Conservation (phyloP, 345 rosid genomes). For the Dovyalis caffra region DNA sequence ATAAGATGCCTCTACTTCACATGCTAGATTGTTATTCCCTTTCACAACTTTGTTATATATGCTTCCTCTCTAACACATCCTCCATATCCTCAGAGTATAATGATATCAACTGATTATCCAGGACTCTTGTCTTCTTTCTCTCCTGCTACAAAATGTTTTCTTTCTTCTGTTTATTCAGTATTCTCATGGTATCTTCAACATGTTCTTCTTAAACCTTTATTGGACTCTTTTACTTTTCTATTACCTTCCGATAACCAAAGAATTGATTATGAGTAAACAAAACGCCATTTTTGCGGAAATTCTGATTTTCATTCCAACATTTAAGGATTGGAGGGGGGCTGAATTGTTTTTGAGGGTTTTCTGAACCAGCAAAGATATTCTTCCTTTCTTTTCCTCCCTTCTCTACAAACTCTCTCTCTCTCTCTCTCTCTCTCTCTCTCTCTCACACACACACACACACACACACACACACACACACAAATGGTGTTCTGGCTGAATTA, state of each 20-base stretch:
- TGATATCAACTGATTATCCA: neutral
- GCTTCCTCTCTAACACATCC: neutral
- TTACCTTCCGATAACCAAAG: neutral
- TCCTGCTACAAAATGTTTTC: neutral
- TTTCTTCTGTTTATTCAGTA: neutral
- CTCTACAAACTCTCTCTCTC: neutral
- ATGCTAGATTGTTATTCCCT: neutral
- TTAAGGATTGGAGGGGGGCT: neutral
- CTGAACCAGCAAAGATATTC: neutral
- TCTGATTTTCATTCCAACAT: neutral
- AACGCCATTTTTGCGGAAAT: neutral
- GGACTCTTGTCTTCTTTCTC: neutral
- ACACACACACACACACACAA: no score
- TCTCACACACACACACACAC: no score
- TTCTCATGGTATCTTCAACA: neutral
- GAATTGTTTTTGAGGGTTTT: neutral
- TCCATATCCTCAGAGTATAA: neutral
- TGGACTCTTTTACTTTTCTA: neutral
- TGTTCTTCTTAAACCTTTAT: neutral
- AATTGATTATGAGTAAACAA: neutral
- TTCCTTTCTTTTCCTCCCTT: no score
- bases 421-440: no score
- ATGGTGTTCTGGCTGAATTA: neutral
- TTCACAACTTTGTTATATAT: neutral
- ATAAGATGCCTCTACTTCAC: constrained; percentile 2